phyloP scores from a whole-genome alignment of 139 green algal genomes.

The Diplosphaera chodatii region DNA sequence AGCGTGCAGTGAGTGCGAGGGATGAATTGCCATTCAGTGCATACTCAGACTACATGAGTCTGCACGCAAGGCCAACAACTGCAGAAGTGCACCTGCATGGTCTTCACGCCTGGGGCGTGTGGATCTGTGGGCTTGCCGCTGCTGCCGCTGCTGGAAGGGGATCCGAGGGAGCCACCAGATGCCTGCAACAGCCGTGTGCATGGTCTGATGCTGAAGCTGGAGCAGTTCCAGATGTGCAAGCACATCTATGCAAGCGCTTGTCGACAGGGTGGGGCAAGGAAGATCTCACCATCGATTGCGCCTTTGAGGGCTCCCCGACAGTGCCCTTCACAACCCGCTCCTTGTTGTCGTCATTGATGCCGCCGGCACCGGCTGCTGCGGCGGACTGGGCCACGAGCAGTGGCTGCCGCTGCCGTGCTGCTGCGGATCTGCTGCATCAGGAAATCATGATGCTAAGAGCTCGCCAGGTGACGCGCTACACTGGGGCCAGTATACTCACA shows the following conservation, averaged over 20 bases:
- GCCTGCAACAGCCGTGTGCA: no score
- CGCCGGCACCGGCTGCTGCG: not conserved
- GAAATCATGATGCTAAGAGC: not conserved
- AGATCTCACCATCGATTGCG: not conserved
- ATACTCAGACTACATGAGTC: no score
- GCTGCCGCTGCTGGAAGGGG: no score
- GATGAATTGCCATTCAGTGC: no score
- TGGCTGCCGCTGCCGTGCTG: not conserved
- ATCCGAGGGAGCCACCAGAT: no score
- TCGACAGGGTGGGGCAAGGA: no score
- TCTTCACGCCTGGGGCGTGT: not conserved
- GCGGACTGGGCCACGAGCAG: not conserved
- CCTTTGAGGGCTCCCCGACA: slow-evolving; percentile 1
- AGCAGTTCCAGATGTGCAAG: no score
- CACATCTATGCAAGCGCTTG: no score
- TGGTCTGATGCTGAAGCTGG: no score
- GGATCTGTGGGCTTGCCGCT: not conserved
- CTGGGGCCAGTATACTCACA: not conserved
- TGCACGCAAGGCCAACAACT: no score
- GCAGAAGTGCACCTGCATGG: not conserved
- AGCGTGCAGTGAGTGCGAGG: no score
- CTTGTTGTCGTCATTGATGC: not conserved
- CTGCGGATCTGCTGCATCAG: not conserved
- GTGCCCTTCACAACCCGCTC: slow-evolving; percentile 3
- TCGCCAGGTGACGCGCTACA: not conserved